Percentiles rank a stretch among this genome's conserved stretches.
Conservation (phyloP, 176 grass and related monocot genomes). For the barley (Hordeum vulgare) region MorexV3_pseudomolecules_assembly NC_058518.1:476189945-476190444, state of each 20-base stretch:
- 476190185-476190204: slow-evolving; percentile 92
- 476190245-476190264: slow-evolving; percentile 27
- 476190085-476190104: slow-evolving; percentile 44
- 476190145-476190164: slow-evolving; percentile 30
- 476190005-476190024: background rate
- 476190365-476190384: background rate
- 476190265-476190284: slow-evolving; percentile 40
- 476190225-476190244: slow-evolving; percentile 14
- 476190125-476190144: slow-evolving; percentile 64
- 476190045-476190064: background rate
- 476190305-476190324: slow-evolving; percentile 37
- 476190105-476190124: slow-evolving; percentile 77
- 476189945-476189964: no score
- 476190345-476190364: slow-evolving; percentile 55
- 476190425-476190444: background rate
- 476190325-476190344: slow-evolving; percentile 79
- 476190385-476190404: background rate
- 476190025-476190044: background rate
- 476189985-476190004: background rate
- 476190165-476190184: background rate
- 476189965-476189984: background rate
- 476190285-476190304: slow-evolving; percentile 19
- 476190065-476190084: background rate
- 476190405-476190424: background rate
- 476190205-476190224: slow-evolving; percentile 56